Evolutionary conservation across 768 basidiomycete genomes (phyloP), one percentile per base, ranked within the genome.

Genomic region (Leccinum arenicola): DNA sequence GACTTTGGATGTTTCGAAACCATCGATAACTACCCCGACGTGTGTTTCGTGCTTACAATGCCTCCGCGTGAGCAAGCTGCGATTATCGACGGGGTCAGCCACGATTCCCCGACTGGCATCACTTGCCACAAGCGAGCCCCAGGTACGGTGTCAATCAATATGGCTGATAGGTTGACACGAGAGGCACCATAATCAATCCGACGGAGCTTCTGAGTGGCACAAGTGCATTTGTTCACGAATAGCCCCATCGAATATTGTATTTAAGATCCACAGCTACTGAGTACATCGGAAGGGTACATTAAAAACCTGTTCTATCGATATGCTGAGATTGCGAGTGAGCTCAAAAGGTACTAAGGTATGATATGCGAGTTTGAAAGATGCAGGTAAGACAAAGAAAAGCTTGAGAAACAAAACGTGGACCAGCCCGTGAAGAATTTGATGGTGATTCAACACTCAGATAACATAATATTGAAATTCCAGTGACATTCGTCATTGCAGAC

Each of bases 271-370:
- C 45, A 59, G 56, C 58, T 66, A 66, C 36, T 57, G 64, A 62
- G 62, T 72, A 70, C 68, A 71, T 17, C 57, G 55, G 58, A 69
- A 56, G 19, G 38, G 55, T 67, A 63, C 66, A 67, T 63, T 69
- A 62, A 69, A 61, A 50, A 31, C 59, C 29, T 59, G 68, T 60
- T 69, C 69, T 71, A 69, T 38, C 70, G 64, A 53, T 54, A 68
- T 69, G 69, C 60, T 51, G 61, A 61, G 61, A 64, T 64, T 65
- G 67, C 10, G 58, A 64, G 57, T 51, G 52, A 55, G 38, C 47
- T 53, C 25, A 45, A 56, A 47, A 55, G 64, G 54, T 61, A n/a
- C n/a, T n/a, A 56, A 66, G 68, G 64, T 69, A 68, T 70, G 60
- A 55, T 52, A 61, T 70, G 68, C 56, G 57, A 21, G 49, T 19